phyloP scores from a whole-genome alignment of 805 yeast genomes.

The Wickerhamiella galacta region DNA sequence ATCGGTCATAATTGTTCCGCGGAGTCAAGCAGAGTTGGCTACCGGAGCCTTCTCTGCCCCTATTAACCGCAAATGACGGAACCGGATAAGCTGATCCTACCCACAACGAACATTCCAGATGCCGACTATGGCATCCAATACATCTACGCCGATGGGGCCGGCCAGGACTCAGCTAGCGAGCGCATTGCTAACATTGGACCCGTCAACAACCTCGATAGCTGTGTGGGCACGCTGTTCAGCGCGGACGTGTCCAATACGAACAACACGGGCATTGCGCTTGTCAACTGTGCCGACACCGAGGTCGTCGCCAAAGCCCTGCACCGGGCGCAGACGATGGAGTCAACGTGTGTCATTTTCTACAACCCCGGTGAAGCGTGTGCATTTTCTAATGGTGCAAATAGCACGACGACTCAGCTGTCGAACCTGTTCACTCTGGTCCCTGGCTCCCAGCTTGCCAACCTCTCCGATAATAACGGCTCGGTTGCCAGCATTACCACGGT shows the following conservation, averaged over 20 bases:
- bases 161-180: no score
- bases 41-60: no score
- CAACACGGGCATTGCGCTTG: slow-evolving; percentile 1
- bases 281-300: slow-evolving; percentile 5
- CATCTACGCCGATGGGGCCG: no score
- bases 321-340: neutral
- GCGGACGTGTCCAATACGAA: neutral
- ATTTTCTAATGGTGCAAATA: slow-evolving; percentile 1
- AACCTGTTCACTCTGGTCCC: slow-evolving; percentile 7
- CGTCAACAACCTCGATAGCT: neutral
- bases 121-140: no score
- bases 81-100: no score
- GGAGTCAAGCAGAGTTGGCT: no score
- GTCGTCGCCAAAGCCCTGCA: neutral
- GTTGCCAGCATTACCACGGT: neutral
- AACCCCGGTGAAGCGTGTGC: slow-evolving; percentile 3
- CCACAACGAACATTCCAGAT: no score
- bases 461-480: slow-evolving; percentile 1
- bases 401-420: slow-evolving; percentile 3
- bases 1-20: no score
- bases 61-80: no score
- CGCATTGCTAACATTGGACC: neutral
- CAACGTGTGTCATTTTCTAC: slow-evolving; percentile 6
- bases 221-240: neutral
- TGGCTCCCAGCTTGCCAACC: neutral